phyloP scores from a whole-genome alignment of 2,329 filamentous ascomycete genomes.

The Fusarium goolgardi region DNA sequence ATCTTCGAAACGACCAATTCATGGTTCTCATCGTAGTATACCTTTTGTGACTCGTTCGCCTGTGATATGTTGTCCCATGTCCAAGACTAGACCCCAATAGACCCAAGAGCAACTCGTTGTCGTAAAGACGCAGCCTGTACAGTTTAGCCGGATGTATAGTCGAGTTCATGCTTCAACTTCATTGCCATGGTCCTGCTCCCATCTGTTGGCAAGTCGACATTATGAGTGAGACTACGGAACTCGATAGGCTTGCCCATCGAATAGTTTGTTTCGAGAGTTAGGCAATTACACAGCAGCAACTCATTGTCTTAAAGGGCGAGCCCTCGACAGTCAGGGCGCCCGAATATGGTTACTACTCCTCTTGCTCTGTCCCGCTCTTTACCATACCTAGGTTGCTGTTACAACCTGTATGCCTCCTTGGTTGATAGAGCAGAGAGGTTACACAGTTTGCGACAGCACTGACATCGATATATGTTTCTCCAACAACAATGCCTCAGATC shows the following conservation, averaged over 20 bases:
- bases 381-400: neutral
- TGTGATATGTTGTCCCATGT: neutral
- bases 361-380: neutral
- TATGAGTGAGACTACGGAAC: neutral
- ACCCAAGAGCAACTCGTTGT: neutral
- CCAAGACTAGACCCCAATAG: neutral
- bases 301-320: neutral
- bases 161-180: neutral
- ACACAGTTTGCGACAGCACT: neutral
- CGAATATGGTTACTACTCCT: neutral
- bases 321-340: neutral
- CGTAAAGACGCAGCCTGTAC: neutral
- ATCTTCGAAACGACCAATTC: constrained; percentile 49
- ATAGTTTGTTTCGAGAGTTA: neutral
- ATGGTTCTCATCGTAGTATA: constrained; percentile 20
- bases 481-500: neutral
- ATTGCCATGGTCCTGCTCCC: neutral
- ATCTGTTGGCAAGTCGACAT: neutral
- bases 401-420: neutral
- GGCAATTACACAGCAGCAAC: neutral
- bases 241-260: neutral
- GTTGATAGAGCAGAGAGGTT: neutral
- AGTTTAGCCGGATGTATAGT: neutral
- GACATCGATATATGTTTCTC: neutral
- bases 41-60: neutral